A percentile compares a stretch with the other conserved stretches of the same genome.
phyloP scores from a whole-genome alignment of 345 rosid genomes.

The Salix exigua region DNA sequence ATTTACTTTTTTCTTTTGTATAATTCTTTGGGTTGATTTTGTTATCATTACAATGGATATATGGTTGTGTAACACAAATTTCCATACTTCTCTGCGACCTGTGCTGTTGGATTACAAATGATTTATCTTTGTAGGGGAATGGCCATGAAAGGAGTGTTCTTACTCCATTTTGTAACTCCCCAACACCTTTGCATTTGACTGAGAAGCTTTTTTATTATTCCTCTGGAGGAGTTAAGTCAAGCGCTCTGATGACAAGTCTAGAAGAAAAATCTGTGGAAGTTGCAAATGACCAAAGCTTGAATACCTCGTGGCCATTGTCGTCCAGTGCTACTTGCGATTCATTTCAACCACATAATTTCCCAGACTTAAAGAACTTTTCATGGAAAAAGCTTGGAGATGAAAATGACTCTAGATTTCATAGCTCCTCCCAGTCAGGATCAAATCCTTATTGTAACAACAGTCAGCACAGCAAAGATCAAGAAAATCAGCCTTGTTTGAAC shows the following conservation, averaged over 20 bases:
- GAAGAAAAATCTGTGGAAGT: constrained; percentile 16
- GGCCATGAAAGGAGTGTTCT: constrained; percentile 37
- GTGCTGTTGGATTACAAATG: constrained; percentile 2
- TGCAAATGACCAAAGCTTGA: constrained; percentile 23
- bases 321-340: constrained; percentile 28
- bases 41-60: not conserved
- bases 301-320: constrained; percentile 24
- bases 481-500: constrained; percentile 19
- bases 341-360: constrained; percentile 28
- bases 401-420: constrained; percentile 36
- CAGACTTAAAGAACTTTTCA: constrained; percentile 31
- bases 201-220: constrained; percentile 39
- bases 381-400: constrained; percentile 29
- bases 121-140: constrained; percentile 35
- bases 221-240: constrained; percentile 19
- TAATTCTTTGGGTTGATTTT: too few species aligned
- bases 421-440: constrained; percentile 21
- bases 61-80: not conserved
- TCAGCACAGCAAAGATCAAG: constrained; percentile 12
- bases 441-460: constrained; percentile 15
- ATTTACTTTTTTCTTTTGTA: too few species aligned
- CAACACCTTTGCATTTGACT: constrained; percentile 33
- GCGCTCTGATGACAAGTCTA: constrained; percentile 8
- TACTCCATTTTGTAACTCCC: constrained; percentile 30
- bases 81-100: not conserved